Conservation (phyloP, 768 basidiomycete genomes). For the Russula dissimulans region DNA sequence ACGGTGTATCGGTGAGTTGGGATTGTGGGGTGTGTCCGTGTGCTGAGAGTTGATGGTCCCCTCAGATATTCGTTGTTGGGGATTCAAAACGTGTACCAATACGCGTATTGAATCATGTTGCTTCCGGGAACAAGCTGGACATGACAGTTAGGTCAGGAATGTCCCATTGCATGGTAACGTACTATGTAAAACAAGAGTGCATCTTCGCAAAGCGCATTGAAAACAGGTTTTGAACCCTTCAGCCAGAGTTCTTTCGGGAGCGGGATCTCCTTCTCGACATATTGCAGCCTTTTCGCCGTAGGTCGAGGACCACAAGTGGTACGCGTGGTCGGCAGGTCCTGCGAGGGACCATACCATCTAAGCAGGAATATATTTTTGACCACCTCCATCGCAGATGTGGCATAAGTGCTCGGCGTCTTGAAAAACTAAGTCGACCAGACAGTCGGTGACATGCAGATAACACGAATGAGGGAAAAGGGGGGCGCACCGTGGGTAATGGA, state of each 20-base stretch:
- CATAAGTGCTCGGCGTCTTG: neutral
- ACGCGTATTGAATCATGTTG: neutral
- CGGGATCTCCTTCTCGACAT: neutral
- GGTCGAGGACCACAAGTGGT: neutral
- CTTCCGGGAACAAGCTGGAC: neutral
- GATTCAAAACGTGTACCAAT: constrained; percentile 9
- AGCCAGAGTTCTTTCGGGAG: neutral
- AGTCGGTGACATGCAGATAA: neutral
- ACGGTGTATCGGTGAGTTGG: too few relatives aligned
- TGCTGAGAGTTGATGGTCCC: too few relatives aligned
- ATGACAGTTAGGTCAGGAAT: neutral
- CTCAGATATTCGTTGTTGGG: neutral
- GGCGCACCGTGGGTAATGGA: neutral
- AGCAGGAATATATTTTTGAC: neutral
- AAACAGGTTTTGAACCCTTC: neutral
- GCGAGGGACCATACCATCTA: neutral
- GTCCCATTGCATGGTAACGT: neutral
- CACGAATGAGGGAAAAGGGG: neutral
- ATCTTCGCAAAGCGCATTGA: constrained; percentile 2
- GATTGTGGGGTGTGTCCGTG: neutral
- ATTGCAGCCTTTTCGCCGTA: neutral
- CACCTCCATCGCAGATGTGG: neutral
- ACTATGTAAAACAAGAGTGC: constrained; percentile 8
- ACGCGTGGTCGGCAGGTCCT: neutral
- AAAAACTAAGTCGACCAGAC: neutral